Evolutionary conservation across 2,329 filamentous ascomycete species (phyloP), one percentile per base, ranked within the genome.

Genomic region (Exophiala bonariae): DNA sequence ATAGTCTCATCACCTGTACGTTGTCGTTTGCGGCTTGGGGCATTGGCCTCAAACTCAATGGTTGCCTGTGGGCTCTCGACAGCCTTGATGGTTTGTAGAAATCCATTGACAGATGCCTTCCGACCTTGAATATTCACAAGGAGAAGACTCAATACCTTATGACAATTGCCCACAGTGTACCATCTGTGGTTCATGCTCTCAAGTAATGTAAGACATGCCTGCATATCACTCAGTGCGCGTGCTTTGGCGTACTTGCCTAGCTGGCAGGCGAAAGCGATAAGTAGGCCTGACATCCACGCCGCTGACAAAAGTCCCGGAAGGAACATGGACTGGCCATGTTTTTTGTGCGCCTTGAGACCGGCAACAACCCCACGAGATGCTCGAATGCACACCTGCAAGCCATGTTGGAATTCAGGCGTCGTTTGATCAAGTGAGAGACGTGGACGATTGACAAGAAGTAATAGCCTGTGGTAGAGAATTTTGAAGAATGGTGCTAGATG

Each of bases 221-320:
- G 55, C 18, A 70, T 69, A 44, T 71, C 68, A 23, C 66, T 69
- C 23, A 35, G 19, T 13, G 65, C 68, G 32, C 67, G 65, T 0
- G 49, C 44, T 32, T 67, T 53, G 6, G 64, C 61, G 44, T 70
- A 70, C 49, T 69, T 68, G 10, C 63, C 63, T 5, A 71, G 46
- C 37, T 70, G 68, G 31, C 67, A 71, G 13, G 68, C 67, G 45
- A 70, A 70, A 10, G 66, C 67, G 41, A 70, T 61, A 3, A 71
- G 65, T 4, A 71, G 58, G 9, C 67, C 67, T 1, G 66, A 63
- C 67, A 71, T 71, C 64, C 67, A 71, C 1, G 64, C 64, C 1
- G 68, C 68, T 2, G 66, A 69, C 4, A 71, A 47, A 14, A 70
- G 63, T 0, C 67, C 66, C 0, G 68, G 68, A 57, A 67, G 66